Conservation (phyloP, 768 basidiomycete species). For the Termitomyces sp. region DNA sequence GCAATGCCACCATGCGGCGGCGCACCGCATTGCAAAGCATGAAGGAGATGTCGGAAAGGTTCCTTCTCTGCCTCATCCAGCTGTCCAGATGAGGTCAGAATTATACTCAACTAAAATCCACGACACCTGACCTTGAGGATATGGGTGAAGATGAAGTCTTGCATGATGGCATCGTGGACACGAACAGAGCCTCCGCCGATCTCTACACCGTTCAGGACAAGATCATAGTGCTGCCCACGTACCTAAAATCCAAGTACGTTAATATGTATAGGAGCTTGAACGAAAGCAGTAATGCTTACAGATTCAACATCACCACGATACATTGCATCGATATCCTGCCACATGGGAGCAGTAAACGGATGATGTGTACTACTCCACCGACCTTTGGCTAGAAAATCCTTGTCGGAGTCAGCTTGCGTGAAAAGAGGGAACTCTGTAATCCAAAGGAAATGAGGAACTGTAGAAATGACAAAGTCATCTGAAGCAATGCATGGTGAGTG, state of each 20-base stretch:
- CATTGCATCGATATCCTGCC: conserved; percentile 77
- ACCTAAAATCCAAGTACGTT: conserved; percentile 40
- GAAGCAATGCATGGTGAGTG: conserved; percentile 13
- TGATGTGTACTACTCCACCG: conserved; percentile 93
- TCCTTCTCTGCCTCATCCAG: conserved; percentile 65
- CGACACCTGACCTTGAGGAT: conserved; percentile 63
- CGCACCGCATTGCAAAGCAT: conserved; percentile 85
- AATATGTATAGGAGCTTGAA: neutral
- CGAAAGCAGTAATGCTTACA: conserved; percentile 27
- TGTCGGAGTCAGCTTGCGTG: conserved; percentile 80
- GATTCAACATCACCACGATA: conserved; percentile 62
- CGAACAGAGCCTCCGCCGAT: conserved; percentile 93
- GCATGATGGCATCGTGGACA: conserved; percentile 84
- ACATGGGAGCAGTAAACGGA: conserved; percentile 95
- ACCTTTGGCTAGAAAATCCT: conserved; percentile 78
- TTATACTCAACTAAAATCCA: neutral
- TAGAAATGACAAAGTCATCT: conserved; percentile 55
- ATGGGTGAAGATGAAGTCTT: conserved; percentile 73
- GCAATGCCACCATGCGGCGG: conserved; percentile 96
- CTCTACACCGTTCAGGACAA: conserved; percentile 90
- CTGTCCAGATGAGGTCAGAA: conserved; percentile 33
- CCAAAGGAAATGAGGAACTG: conserved; percentile 84
- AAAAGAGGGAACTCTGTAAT: conserved; percentile 95
- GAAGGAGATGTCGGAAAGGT: conserved; percentile 79
- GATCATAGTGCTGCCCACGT: conserved; percentile 94